Base-by-base conservation (phyloP, 2,329 filamentous ascomycete genomes). In the Venturia nashicola region DNA sequence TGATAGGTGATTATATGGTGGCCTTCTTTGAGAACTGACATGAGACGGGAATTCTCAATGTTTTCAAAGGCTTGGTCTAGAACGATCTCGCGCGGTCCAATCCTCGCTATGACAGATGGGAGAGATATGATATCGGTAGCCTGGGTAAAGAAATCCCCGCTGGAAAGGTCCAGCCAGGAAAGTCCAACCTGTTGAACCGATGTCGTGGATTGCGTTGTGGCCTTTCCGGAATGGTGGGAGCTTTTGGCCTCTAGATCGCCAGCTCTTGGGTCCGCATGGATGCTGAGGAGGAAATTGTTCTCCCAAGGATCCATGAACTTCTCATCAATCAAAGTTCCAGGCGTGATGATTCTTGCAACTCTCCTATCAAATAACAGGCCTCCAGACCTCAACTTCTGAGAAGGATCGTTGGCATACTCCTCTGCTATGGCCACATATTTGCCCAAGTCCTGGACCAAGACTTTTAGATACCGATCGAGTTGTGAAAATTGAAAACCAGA, bases 301-400 rank as follows among this genome's bases (percentile, higher is more conserved):
- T 90, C 86, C 72, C 89, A 93, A 1, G 91, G 90, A 72, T 97
- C 90, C 80, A 99, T 91, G 74, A 97, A 99, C 70, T 91, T 92
- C 76, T 99, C 94, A 74, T 99, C 94, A 68, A 99, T 96, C 63
- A 99, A 79, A 1, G 94, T 99, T 23, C 94, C 94, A 0, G 94
- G 91, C 0, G 94, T 97, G 71, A 99, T 86, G 68, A 99, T 87
- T 65, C 94, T 86, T 20, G 90, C 84, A 16, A 99, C 91, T 68
- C 81, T 86, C 34, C 94, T 87, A 72, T 95, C 89, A 73, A 94
- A 95, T 79, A 93, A 80, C 67, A 93, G 77, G 3, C 90, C 91
- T 16, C 90, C 90, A 23, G 85, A 82, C 72, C 87, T 93, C 67
- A 87, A 78, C 74, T 85, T 90, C 64, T 85, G 85, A 3, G 86